Base-by-base conservation (phyloP, 371 early-diverging fungal genomes). In the Mucor saturninus region DNA sequence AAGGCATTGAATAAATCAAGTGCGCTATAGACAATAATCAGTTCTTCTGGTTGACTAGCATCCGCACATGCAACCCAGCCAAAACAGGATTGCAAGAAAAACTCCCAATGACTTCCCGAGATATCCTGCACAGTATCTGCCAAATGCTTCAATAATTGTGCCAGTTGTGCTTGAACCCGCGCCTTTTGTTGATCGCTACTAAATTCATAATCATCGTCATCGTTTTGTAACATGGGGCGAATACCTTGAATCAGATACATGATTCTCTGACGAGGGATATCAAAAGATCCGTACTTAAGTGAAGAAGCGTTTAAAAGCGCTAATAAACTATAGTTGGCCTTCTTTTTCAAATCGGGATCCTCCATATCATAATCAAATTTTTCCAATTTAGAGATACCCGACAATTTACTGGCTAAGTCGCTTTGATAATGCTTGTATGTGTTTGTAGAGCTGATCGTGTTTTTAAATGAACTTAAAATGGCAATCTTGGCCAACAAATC, bases 71-170 rank as follows among this genome's bases (percentile, higher is more conserved):
- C 58, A 10, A 76, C 46, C 83, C 80, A 82, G 46, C 71, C 59
- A 62, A 69, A 70, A 3, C 77, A 71, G 7, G 65, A 67, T 0
- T 75, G 70, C 42, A 88, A 68, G 65, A 86, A 82, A 59, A 80
- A 75, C 2, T 81, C 74, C 88, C 88, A 86, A 45, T 86, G 84
- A 6, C 76, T 73, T 10, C 83, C 85, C 1, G 79, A 73, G 11
- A 85, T 79, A 32, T 86, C 83, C 67, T 83, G 81, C 0, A 85
- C 66, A 5, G 84, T 74, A 7, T 72, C 62, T 0, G 83, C 74
- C 15, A 86, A 53, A 29, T 77, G 53, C 2, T 65, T 66, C 38
- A 86, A 62, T 0, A 85, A 63, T 40, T 73, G 67, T 28, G 79
- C 73, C 28, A 83, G 46, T 45, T 83, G 68, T 0, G 80, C 72